phyloP scores from a whole-genome alignment of 2,329 filamentous ascomycete genomes.

The Raffaelea albimanens region DNA sequence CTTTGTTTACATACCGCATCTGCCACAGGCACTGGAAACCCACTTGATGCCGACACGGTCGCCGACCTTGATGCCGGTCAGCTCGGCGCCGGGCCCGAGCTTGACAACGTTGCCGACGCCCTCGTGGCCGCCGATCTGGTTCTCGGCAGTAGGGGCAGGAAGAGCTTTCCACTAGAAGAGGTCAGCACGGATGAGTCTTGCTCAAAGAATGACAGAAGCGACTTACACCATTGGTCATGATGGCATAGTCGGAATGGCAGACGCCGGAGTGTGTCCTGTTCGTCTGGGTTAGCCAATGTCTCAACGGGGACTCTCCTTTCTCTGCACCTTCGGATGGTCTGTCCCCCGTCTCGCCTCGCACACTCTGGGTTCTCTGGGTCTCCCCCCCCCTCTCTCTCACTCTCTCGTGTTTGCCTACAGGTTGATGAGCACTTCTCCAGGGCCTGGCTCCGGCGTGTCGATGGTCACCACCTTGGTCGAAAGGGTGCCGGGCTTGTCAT shows the following conservation, averaged over 20 bases:
- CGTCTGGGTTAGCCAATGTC: too few relatives aligned
- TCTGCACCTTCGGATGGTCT: too few relatives aligned
- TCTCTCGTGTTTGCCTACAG: neutral
- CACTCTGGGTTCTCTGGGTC: too few relatives aligned
- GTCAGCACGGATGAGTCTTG: neutral
- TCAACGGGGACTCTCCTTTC: too few relatives aligned
- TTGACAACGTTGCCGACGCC: slow-evolving; percentile 50
- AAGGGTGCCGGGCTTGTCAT: neutral
- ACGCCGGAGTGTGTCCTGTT: neutral
- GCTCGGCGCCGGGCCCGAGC: slow-evolving; percentile 32
- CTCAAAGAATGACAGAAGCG: neutral
- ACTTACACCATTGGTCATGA: neutral
- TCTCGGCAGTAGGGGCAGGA: neutral
- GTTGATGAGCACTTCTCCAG: neutral
- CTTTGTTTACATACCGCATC: neutral
- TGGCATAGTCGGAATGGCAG: neutral
- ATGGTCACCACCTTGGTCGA: neutral
- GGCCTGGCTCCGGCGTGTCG: neutral
- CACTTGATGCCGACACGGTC: slow-evolving; percentile 10
- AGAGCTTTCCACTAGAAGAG: neutral
- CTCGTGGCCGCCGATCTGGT: slow-evolving; percentile 51
- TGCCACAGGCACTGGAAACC: slow-evolving; percentile 1
- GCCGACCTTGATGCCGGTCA: slow-evolving; percentile 25
- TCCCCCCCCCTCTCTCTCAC: too few relatives aligned
- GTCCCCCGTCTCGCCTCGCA: too few relatives aligned